Base-by-base conservation (phyloP, 2,329 filamentous ascomycete genomes). In the Epichloe hybrida region DNA sequence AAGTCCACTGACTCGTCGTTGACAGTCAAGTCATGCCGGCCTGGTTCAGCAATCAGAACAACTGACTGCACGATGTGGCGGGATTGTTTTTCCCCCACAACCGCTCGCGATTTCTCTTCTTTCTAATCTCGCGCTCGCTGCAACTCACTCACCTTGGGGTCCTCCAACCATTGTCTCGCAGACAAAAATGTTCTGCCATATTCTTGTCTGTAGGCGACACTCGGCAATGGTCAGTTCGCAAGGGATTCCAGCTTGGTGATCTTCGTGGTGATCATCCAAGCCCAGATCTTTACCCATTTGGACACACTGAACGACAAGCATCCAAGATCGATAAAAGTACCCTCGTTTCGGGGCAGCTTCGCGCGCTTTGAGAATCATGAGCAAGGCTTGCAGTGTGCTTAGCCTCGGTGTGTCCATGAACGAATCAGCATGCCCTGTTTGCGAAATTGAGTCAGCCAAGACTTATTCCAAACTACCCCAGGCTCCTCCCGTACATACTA, bases 261-360 rank as follows among this genome's bases (percentile, higher is more conserved):
- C 80, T 52, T 86, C 82, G 54, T 81, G 81, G 67, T 97, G 91
- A 56, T 95, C 88, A 62, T 96, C 83, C 5, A 97, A 72, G 20
- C 89, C 88, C 35, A 97, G 73, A 62, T 96, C 91, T 61, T 94
- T 93, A 27, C 82, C 88, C 88, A 97, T 95, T 45, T 89, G 84
- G 7, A 95, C 84, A 55, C 91, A 88, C 54, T 90, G 88, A 49
- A 95, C 91, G 20, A 95, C 81, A 5, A 86, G 88, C 81, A 96
- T 95, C 91, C 93, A 97, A 0, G 93, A 97, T 38, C 91, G 83
- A 68, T 93, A 97, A 66, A 93, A 97, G 64, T 97, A 97, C 1
- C 93, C 93, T 53, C 88, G 82, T 63, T 95, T 95, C 0, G 91
- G 90, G 8, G 86, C 82, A n/a, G 87, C 86, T 66, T 97, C 91